These are phyloP conservation scores for Hypoxylon trugodes DNA, from an alignment of 495 filamentous ascomycete species.

Conservation along the genomic window DNA sequence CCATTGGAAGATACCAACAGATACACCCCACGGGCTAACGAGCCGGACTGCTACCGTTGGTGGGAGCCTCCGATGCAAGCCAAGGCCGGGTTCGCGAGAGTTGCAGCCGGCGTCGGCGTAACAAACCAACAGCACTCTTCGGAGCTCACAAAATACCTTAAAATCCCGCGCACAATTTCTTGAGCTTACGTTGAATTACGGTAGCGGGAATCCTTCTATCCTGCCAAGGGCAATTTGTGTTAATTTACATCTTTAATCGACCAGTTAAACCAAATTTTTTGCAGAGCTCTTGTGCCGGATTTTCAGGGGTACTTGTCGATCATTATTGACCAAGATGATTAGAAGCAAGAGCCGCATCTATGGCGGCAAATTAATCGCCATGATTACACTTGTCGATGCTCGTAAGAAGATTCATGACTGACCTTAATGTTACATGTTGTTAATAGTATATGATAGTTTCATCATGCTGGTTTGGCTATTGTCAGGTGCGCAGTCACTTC, in stretches of 20 bases:
- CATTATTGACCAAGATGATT: conserved; percentile 20
- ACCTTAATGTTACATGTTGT: neutral
- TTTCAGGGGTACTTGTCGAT: neutral
- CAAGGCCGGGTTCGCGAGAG: conserved; percentile 35
- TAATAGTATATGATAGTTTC: conserved; percentile 28
- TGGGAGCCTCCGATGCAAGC: conserved; percentile 29
- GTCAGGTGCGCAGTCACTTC: conserved; percentile 26
- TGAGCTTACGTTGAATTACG: neutral
- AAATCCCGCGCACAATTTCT: neutral
- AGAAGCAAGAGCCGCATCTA: conserved; percentile 21
- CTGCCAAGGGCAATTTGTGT: neutral
- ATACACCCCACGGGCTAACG: neutral
- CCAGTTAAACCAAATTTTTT: neutral
- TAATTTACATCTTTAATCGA: neutral
- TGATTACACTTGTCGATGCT: conserved; percentile 42
- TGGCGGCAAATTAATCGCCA: conserved; percentile 35
- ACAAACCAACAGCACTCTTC: neutral
- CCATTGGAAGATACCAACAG: neutral
- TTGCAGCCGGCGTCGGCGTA: conserved; percentile 30
- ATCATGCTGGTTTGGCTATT: conserved; percentile 41
- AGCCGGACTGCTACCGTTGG: conserved; percentile 6
- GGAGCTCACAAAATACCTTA: conserved; percentile 1
- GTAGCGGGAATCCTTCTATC: neutral
- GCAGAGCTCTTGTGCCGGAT: neutral
- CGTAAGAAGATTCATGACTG: conserved; percentile 17